phyloP scores from a whole-genome alignment of 257 asterid genomes.

The Mitragyna speciosa region DNA sequence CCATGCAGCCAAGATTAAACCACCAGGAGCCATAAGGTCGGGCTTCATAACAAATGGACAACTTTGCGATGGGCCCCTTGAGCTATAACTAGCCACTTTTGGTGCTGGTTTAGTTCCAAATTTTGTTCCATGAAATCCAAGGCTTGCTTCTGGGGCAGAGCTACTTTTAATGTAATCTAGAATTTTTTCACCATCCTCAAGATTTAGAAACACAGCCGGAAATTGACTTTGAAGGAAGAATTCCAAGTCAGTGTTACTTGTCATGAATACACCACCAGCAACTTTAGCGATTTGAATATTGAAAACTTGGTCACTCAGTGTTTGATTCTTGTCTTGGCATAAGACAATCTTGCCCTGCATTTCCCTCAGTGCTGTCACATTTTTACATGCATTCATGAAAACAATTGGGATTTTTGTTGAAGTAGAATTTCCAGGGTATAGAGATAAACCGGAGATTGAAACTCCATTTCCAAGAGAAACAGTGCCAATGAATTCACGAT shows the following conservation, averaged over 20 bases:
- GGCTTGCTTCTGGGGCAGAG: conserved; percentile 39
- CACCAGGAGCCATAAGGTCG: conserved; percentile 68
- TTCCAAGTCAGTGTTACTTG: conserved; percentile 43
- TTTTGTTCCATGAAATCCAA: conserved; percentile 44
- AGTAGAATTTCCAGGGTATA: conserved; percentile 52
- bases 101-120: conserved; percentile 59
- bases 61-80: conserved; percentile 73
- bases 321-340: conserved; percentile 45
- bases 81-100: conserved; percentile 60
- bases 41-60: conserved; percentile 70
- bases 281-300: conserved; percentile 29
- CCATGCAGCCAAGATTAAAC: conserved; percentile 67
- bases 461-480: conserved; percentile 48
- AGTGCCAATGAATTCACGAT: conserved; percentile 49
- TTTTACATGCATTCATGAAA: conserved; percentile 24
- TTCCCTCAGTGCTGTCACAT: conserved; percentile 28
- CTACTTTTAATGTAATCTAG: conserved; percentile 38
- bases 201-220: conserved; percentile 48
- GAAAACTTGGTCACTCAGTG: conserved; percentile 40
- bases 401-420: conserved; percentile 31
- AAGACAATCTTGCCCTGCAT: conserved; percentile 35
- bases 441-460: conserved; percentile 42
- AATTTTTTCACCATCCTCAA: conserved; percentile 42
- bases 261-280: conserved; percentile 52
- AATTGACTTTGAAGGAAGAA: conserved; percentile 31